These are phyloP conservation scores for Carex parvula DNA, from an alignment of 176 grass and related monocot species.

Conservation along the genomic window DNA sequence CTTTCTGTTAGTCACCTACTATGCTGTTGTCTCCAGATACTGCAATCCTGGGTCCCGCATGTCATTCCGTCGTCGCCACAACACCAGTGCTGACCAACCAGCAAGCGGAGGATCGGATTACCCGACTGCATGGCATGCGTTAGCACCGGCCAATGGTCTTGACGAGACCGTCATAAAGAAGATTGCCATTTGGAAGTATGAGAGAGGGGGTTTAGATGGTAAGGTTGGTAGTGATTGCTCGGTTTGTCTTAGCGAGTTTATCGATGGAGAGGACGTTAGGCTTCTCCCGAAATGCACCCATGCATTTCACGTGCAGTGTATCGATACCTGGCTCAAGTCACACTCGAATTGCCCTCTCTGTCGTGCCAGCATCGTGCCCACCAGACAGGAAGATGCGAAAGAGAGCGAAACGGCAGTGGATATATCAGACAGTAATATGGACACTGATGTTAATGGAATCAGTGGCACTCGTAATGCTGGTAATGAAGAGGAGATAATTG, in stretches of 20 bases:
- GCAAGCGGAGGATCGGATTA: background rate
- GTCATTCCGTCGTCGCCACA: background rate
- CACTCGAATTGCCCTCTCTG: constrained; percentile 91
- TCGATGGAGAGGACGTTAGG: constrained; percentile 71
- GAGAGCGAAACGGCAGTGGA: constrained; percentile 31
- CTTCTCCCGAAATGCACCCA: constrained; percentile 87
- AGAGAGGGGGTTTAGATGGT: constrained; percentile 41
- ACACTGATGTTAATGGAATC: background rate
- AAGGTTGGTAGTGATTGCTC: constrained; percentile 62
- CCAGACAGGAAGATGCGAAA: constrained; percentile 28
- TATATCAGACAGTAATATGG: constrained; percentile 28
- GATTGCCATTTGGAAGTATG: constrained; percentile 80
- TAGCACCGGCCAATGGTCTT: constrained; percentile 48
- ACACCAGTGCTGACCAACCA: background rate
- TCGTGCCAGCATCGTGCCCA: constrained; percentile 52
- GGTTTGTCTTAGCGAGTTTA: constrained; percentile 93
- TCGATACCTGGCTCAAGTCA: constrained; percentile 92
- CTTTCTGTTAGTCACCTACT: constrained; percentile 90
- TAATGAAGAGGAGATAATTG: constrained; percentile 21
- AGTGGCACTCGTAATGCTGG: background rate
- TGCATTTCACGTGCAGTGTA: constrained; percentile 92
- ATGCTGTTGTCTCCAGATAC: constrained; percentile 85
- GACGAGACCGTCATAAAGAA: constrained; percentile 70
- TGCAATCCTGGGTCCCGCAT: constrained; percentile 67
- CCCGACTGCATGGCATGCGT: constrained; percentile 36